Conservation (phyloP, 352 stramenopile species). For the Phytophthora palmivora region DNA sequence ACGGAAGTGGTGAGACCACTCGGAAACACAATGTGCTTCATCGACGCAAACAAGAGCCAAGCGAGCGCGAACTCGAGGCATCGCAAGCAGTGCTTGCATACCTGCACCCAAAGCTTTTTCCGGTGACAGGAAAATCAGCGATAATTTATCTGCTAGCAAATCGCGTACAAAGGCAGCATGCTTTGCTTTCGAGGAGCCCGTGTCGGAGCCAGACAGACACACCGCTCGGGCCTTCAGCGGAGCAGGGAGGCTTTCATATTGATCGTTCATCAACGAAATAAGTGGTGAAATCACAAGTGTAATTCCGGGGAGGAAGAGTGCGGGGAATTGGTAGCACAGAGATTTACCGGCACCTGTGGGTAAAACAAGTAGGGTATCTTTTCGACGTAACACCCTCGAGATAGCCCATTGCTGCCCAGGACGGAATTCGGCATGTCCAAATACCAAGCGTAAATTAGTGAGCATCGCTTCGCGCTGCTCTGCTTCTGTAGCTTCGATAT, state of each 20-base stretch:
- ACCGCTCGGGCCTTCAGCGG: slow-evolving; percentile 60
- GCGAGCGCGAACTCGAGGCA: slow-evolving; percentile 47
- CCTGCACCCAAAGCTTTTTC: slow-evolving; percentile 87
- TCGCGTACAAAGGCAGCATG: slow-evolving; percentile 75
- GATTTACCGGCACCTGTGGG: slow-evolving; percentile 98
- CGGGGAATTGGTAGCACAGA: slow-evolving; percentile 97
- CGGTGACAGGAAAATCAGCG: slow-evolving; percentile 92
- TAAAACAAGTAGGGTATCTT: slow-evolving; percentile 92
- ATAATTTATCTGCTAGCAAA: slow-evolving; percentile 65
- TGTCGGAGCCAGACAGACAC: slow-evolving; percentile 47
- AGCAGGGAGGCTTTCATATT: slow-evolving; percentile 85
- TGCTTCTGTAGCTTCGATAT: slow-evolving; percentile 53
- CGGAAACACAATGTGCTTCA: slow-evolving; percentile 95
- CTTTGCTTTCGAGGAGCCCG: slow-evolving; percentile 55
- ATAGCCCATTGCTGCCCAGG: slow-evolving; percentile 87
- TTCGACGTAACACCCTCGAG: slow-evolving; percentile 63
- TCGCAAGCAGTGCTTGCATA: slow-evolving; percentile 73
- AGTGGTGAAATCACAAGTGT: slow-evolving; percentile 94
- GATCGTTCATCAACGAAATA: slow-evolving; percentile 94
- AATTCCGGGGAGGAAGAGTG: slow-evolving; percentile 83
- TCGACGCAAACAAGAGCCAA: slow-evolving; percentile 93
- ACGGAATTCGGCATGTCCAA: slow-evolving; percentile 86
- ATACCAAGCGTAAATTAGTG: slow-evolving; percentile 84
- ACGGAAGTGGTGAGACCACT: slow-evolving; percentile 96
- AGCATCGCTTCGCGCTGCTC: slow-evolving; percentile 59